Base-by-base conservation (phyloP, 2,329 filamentous ascomycete genomes). In the Atkinsonella hypoxylon region DNA sequence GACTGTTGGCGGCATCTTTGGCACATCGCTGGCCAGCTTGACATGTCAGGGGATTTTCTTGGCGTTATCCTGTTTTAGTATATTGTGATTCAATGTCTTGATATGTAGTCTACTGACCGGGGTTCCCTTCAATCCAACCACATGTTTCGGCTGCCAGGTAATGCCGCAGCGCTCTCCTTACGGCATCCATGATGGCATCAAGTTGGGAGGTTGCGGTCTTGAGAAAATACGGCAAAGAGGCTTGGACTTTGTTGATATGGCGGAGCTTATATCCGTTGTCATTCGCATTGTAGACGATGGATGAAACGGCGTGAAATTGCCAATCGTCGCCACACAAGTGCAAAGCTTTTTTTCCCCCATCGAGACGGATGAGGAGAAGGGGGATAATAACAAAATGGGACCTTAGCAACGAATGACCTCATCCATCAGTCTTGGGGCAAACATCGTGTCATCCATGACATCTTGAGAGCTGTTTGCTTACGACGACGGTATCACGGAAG, bases 41-140 rank as follows among this genome's bases (percentile, higher is more conserved):
- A 47, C 57, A 59, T 1, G 54, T 55, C 20, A 59, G 44, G 9
- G 57, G 51, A 13, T 40, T 38, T 18, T 52, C 57, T 58, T 26
- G 22, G 3, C 3, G 3, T 3, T 26, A 26, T 26, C 22, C 3
- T 26, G 22, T 26, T 26, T 26, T 26, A 26, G 22, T 26, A 26
- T 26, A 26, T 26, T 26, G 22, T 26, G 22, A 6, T 6, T 26
- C 6, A 26, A 3, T 3, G 3, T 3, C 6, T 26, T 8, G 20
- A 43, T 43, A 9, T 20, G 2, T 38, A 26, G 6, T 39, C 13
- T 32, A 17, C 41, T 38, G 49, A 57, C 56, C 50, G 2, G 56
- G 50, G 10, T 55, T 54, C 11, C 56, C 57, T 30, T 57, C 55
- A 15, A 59, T 32, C 55, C 56, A 59, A 20, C 57, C 57, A 34